phyloP scores from a whole-genome alignment of 164 flowering plant genomes.

The Nelumbo lutea region DNA sequence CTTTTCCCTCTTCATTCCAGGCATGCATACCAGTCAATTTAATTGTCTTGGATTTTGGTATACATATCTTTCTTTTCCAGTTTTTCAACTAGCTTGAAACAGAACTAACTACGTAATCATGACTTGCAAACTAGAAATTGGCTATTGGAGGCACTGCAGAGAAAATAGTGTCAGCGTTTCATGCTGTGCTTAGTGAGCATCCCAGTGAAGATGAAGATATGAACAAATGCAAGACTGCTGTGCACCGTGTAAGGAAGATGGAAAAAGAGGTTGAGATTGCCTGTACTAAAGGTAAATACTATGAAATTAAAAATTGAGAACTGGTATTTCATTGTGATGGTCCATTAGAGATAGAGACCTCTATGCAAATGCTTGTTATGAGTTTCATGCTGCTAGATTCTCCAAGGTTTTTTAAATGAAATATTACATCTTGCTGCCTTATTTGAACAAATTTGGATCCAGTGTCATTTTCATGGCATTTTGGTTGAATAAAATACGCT shows the following conservation, averaged over 20 bases:
- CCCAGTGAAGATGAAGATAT: constrained; percentile 61
- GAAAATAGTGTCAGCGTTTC: constrained; percentile 86
- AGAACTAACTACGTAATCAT: constrained; percentile 9
- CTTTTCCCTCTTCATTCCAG: neutral
- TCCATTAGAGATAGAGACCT: neutral
- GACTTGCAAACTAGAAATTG: constrained; percentile 53
- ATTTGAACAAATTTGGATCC: neutral
- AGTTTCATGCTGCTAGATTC: neutral
- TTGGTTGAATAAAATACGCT: constrained; percentile 9
- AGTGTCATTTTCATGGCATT: neutral
- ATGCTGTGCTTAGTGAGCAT: constrained; percentile 63
- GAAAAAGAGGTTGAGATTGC: constrained; percentile 76
- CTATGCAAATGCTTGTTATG: neutral
- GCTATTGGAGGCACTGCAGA: constrained; percentile 80
- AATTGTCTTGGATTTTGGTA: neutral
- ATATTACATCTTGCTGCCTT: neutral
- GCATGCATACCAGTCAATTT: neutral
- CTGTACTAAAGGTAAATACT: constrained; percentile 47
- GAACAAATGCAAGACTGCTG: constrained; percentile 74
- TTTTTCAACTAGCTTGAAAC: neutral
- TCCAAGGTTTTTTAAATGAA: neutral
- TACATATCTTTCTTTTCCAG: neutral
- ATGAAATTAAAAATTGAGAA: neutral
- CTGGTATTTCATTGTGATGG: neutral
- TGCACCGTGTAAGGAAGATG: constrained; percentile 68